Evolutionary conservation across 2,329 filamentous ascomycete species (phyloP), one percentile per base, ranked within the genome.

Genomic region (Sporothrix variecibatus): DNA sequence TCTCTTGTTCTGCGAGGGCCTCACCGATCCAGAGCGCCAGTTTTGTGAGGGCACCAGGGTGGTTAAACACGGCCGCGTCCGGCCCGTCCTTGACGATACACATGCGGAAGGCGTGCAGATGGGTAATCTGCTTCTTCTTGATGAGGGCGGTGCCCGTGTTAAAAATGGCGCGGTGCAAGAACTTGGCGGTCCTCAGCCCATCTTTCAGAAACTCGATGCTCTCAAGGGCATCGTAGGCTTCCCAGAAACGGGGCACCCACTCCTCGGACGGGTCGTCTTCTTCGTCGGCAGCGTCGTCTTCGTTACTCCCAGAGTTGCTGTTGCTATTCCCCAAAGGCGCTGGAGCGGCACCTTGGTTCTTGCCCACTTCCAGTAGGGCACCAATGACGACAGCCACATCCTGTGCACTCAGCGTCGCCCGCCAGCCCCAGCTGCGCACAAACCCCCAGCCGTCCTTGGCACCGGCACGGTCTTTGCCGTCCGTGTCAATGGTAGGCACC

Each of bases 361-460:
- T 93, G 38, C 96, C 95, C 38, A 98, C 94, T 84, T 99, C 96
- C 1, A 99, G 88, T 67, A 99, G 92, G 20, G 95, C 94, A 71
- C 94, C 94, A 26, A 98, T 89, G 40, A 98, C 91, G 20, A 97
- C 93, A n/a, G 94, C 94, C 0, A 98, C 94, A 81, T 99, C 96
- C 68, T 95, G 93, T 6, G 96, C 96, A 76, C 93, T 97, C 34
- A 98, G 86, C 69, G 95, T 98, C 0, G 95, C 95, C 81, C 95
- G 93, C 95, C 95, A 99, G 12, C 96, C 96, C 96, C 96, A 99
- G 80, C 94, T 97, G 74, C 95, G 89, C 23, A 98, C 95, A 80
- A 98, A 99, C 0, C 96, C 95, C 95, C 95, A 98, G 12, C 94
- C 95, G 81, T 97, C 94, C 80, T 95, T 95, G 65, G 90, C 89